Evolutionary conservation across 208 protist genomes (phyloP).

Genomic region (Blechomonas ayalai): DNA sequence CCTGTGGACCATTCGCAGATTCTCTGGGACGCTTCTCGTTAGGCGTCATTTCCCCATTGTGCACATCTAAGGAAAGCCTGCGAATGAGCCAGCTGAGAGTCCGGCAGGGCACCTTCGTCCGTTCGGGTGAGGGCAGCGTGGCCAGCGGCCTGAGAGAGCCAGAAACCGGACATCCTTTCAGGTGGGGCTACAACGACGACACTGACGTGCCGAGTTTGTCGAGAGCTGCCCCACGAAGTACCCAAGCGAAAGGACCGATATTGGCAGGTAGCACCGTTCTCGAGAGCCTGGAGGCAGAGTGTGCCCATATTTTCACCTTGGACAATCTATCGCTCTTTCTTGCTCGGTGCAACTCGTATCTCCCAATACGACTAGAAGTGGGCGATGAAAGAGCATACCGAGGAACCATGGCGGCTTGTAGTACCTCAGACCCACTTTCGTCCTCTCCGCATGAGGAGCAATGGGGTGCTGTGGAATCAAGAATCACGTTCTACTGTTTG

Average conservation of each 20-base stretch:
- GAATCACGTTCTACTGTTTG: slow-evolving; percentile 13
- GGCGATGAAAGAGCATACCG: slow-evolving; percentile 7
- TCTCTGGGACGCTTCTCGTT: too few relatives aligned
- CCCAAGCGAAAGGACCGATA: background rate
- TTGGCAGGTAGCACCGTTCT: slow-evolving; percentile 3
- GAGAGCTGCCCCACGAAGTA: too few relatives aligned
- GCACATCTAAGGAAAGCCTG: too few relatives aligned
- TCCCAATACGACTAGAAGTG: slow-evolving; percentile 43
- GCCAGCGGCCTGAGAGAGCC: too few relatives aligned
- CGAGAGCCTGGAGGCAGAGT: slow-evolving; percentile 17
- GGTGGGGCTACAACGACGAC: too few relatives aligned
- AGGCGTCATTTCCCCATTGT: too few relatives aligned
- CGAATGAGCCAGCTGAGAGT: too few relatives aligned
- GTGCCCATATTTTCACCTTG: slow-evolving; percentile 21
- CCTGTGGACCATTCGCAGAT: too few relatives aligned
- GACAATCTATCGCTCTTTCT: slow-evolving; percentile 26
- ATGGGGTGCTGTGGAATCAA: background rate
- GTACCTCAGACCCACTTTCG: background rate
- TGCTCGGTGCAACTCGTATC: slow-evolving; percentile 18
- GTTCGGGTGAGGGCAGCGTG: too few relatives aligned
- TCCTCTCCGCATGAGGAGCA: background rate
- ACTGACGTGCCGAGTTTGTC: too few relatives aligned
- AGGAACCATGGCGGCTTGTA: background rate
- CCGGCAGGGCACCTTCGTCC: too few relatives aligned
- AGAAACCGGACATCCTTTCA: too few relatives aligned